Percentiles rank a stretch among this genome's conserved stretches.
Conservation (phyloP, 129 eudicot species). For the Escallonia rubra region DNA sequence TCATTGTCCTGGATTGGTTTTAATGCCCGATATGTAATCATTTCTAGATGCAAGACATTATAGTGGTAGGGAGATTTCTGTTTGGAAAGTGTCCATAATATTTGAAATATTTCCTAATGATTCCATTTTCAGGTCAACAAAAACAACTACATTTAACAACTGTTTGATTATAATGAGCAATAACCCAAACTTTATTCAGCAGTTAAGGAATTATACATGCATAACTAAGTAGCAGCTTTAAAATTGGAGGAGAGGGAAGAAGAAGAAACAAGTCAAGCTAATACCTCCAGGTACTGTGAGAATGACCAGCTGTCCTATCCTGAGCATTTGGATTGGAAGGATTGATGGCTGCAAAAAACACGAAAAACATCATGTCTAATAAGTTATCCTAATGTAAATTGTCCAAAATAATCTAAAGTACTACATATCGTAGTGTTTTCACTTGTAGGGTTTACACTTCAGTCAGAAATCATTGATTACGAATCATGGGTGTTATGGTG, state of each 20-base stretch:
- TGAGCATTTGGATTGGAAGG: conserved; percentile 87
- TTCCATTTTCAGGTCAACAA: not conserved
- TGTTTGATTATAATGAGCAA: not conserved
- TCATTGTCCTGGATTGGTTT: too few species aligned
- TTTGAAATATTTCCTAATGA: not conserved
- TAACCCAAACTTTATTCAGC: not conserved
- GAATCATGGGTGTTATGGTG: not conserved
- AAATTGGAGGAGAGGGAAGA: not conserved
- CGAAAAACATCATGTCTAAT: not conserved
- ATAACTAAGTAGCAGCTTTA: not conserved
- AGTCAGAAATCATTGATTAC: too few species aligned
- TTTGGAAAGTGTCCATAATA: too few species aligned
- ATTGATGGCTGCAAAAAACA: conserved; percentile 69
- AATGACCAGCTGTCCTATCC: conserved; percentile 90
- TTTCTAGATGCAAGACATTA: too few species aligned
- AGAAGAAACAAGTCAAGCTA: conserved; percentile 12
- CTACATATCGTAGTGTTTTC: not conserved
- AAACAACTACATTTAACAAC: not conserved
- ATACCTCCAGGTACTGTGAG: conserved; percentile 99
- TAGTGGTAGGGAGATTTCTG: too few species aligned
- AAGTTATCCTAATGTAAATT: not conserved
- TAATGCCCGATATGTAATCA: too few species aligned
- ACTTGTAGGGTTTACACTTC: not conserved
- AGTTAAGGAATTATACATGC: not conserved
- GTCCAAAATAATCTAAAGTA: not conserved